These are phyloP conservation scores for Paxillus ammoniavirescens DNA, from an alignment of 768 basidiomycete genomes.

Conservation along the genomic window DNA sequence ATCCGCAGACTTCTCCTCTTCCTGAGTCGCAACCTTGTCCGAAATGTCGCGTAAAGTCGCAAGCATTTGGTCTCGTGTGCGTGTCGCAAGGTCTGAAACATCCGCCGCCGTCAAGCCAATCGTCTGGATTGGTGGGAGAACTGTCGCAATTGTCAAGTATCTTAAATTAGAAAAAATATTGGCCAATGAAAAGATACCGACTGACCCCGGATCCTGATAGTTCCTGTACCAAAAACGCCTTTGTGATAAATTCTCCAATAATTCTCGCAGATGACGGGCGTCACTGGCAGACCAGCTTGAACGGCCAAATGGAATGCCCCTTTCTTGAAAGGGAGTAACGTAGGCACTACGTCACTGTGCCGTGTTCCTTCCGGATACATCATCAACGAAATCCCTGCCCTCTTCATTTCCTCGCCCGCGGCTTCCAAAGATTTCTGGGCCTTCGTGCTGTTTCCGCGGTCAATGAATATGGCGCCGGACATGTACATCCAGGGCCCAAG, in stretches of 20 bases:
- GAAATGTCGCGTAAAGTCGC: slow-evolving; percentile 77
- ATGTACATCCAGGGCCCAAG: slow-evolving; percentile 90
- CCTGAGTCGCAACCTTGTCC: slow-evolving; percentile 37
- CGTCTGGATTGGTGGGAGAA: slow-evolving; percentile 88
- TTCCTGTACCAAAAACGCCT: slow-evolving; percentile 72
- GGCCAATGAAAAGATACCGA: not conserved
- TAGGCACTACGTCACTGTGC: slow-evolving; percentile 59
- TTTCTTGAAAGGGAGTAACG: slow-evolving; percentile 90
- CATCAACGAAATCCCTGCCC: slow-evolving; percentile 72
- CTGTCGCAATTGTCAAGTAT: slow-evolving; percentile 39
- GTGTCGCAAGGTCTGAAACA: slow-evolving; percentile 60
- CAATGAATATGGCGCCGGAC: slow-evolving; percentile 88
- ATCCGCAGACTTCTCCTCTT: slow-evolving; percentile 13
- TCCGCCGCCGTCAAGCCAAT: slow-evolving; percentile 67
- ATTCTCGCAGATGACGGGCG: slow-evolving; percentile 91
- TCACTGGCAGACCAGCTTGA: slow-evolving; percentile 85
- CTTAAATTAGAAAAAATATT: not conserved
- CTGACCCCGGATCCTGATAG: slow-evolving; percentile 74
- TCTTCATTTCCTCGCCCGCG: slow-evolving; percentile 80
- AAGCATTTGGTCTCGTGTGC: slow-evolving; percentile 80
- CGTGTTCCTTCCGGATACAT: slow-evolving; percentile 98
- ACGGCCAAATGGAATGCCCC: slow-evolving; percentile 97
- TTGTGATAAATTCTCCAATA: slow-evolving; percentile 86
- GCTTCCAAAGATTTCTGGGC: slow-evolving; percentile 75
- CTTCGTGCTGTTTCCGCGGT: slow-evolving; percentile 73